A percentile compares a stretch with the other conserved stretches of the same genome.
phyloP scores from a whole-genome alignment of 164 flowering plant species.

The Aristolochia fimbriata region DNA sequence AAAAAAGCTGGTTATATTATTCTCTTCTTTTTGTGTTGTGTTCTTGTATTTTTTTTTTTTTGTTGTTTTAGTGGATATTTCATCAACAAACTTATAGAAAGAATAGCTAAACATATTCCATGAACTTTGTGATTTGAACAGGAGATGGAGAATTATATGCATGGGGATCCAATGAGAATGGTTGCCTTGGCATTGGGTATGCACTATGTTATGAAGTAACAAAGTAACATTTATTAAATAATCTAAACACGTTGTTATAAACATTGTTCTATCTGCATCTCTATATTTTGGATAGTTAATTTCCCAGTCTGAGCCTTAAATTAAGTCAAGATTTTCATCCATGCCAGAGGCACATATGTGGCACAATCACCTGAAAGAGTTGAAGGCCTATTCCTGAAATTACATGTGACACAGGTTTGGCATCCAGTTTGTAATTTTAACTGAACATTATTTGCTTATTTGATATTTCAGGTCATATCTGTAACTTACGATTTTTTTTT shows the following conservation, averaged over 20 bases:
- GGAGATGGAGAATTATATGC: slow-evolving; percentile 75
- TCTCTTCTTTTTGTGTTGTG: too few relatives aligned
- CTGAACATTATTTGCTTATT: background rate
- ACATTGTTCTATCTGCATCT: background rate
- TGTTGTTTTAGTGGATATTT: too few relatives aligned
- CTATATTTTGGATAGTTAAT: slow-evolving; percentile 1
- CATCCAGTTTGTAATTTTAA: background rate
- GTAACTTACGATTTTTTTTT: background rate
- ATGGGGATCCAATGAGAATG: slow-evolving; percentile 99
- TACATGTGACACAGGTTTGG: slow-evolving; percentile 54
- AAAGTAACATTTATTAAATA: background rate
- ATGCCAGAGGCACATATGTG: slow-evolving; percentile 42
- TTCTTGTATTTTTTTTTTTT: too few relatives aligned
- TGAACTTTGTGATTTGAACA: slow-evolving; percentile 7
- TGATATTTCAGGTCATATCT: background rate
- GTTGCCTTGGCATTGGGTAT: slow-evolving; percentile 98
- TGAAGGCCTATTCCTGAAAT: slow-evolving; percentile 55
- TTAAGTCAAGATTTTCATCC: slow-evolving; percentile 8
- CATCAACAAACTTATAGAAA: too few relatives aligned
- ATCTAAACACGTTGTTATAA: background rate
- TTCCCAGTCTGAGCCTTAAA: background rate
- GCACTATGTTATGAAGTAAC: background rate
- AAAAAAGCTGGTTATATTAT: too few relatives aligned
- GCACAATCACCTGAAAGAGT: slow-evolving; percentile 62
- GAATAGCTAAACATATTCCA: background rate